Conservation (phyloP, 2,329 filamentous ascomycete genomes). For the Phaeosphaeriaceae sp. region DNA sequence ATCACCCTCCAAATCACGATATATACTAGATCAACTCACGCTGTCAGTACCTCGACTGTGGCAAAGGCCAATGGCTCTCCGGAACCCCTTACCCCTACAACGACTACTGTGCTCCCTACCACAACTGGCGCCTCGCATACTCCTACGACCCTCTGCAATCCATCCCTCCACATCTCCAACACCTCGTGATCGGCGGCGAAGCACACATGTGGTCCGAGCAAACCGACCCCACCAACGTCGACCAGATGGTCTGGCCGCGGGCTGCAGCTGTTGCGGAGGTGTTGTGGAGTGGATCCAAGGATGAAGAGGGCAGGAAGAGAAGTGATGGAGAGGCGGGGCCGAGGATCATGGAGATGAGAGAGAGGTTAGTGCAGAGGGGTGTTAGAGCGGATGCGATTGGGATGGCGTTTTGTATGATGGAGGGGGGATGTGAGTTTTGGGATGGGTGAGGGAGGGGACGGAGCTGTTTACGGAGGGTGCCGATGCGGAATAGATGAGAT, state of each 20-base stretch:
- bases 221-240: constrained; percentile 77
- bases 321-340: constrained; percentile 74
- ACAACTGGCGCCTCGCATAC: constrained; percentile 85
- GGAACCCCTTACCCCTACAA: constrained; percentile 70
- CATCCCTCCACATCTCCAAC: constrained; percentile 67
- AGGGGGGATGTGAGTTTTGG: constrained; percentile 44
- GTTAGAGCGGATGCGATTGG: constrained; percentile 71
- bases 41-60: constrained; percentile 79
- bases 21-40: not conserved
- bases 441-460: not conserved
- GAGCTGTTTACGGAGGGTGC: no score
- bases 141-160: constrained; percentile 75
- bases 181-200: constrained; percentile 81
- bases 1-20: not conserved
- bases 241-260: constrained; percentile 80
- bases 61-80: constrained; percentile 77
- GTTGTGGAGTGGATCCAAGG: constrained; percentile 76
- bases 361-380: constrained; percentile 74
- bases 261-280: constrained; percentile 77
- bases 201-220: constrained; percentile 81
- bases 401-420: constrained; percentile 76
- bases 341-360: constrained; percentile 76
- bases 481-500: no score
- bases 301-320: constrained; percentile 71
- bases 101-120: constrained; percentile 81